These are phyloP conservation scores for Citrullus amarus DNA, from an alignment of 306 rosid genomes.

Conservation along the genomic window DNA sequence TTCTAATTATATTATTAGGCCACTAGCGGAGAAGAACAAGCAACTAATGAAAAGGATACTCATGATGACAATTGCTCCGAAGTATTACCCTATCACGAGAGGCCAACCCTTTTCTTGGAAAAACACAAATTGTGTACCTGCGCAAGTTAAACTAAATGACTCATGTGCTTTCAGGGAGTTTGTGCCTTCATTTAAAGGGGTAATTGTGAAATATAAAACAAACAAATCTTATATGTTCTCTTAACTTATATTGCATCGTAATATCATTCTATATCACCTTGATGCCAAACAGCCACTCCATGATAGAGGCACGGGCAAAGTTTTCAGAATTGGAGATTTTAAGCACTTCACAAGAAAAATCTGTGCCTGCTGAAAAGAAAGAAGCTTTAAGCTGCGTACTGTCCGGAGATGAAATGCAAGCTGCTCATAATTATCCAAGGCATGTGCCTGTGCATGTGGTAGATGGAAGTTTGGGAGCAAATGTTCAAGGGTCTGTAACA, in stretches of 20 bases:
- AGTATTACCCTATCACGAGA: slow-evolving; percentile 40
- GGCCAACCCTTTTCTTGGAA: slow-evolving; percentile 44
- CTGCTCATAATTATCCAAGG: slow-evolving; percentile 67
- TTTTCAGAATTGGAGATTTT: slow-evolving; percentile 30
- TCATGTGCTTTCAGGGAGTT: slow-evolving; percentile 38
- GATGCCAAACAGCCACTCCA: slow-evolving; percentile 29
- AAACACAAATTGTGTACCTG: slow-evolving; percentile 29
- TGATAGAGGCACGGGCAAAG: slow-evolving; percentile 31
- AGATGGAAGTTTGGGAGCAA: slow-evolving; percentile 55
- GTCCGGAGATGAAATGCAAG: slow-evolving; percentile 53
- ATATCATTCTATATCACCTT: slow-evolving; percentile 20
- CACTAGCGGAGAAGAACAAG: slow-evolving; percentile 36
- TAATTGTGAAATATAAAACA: slow-evolving; percentile 26
- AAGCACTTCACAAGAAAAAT: slow-evolving; percentile 29
- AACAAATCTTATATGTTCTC: slow-evolving; percentile 32
- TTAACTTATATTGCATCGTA: slow-evolving; percentile 32
- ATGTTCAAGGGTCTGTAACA: slow-evolving; percentile 35
- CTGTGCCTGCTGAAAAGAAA: slow-evolving; percentile 37
- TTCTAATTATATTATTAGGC: slow-evolving; percentile 26
- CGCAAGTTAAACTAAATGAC: slow-evolving; percentile 25
- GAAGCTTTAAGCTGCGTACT: slow-evolving; percentile 36
- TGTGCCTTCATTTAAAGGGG: slow-evolving; percentile 50
- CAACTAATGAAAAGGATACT: slow-evolving; percentile 30
- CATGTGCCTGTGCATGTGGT: slow-evolving; percentile 81
- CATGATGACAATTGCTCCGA: slow-evolving; percentile 41